phyloP scores from a whole-genome alignment of 2,329 filamentous ascomycete genomes.

The Fusarium ramigenum region DNA sequence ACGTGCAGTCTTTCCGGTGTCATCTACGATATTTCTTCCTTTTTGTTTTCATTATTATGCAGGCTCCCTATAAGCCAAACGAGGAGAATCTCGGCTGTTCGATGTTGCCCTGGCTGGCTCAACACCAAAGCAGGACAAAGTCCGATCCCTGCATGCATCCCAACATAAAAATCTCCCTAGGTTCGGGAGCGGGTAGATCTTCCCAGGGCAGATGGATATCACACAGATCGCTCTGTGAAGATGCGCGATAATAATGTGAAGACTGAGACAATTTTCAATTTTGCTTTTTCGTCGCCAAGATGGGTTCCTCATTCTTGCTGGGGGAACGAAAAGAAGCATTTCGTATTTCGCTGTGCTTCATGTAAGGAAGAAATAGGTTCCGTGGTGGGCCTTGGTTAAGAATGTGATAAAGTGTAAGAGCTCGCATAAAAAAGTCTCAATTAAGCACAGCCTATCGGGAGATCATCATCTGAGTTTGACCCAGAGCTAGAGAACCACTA shows the following conservation, averaged over 20 bases:
- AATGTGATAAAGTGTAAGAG: constrained; percentile 11
- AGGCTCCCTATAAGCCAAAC: neutral
- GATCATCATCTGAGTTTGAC: neutral
- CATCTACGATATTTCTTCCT: neutral
- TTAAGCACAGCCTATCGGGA: neutral
- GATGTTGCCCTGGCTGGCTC: neutral
- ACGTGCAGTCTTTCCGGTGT: neutral
- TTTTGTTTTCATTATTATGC: constrained; percentile 4
- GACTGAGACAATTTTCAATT: constrained; percentile 19
- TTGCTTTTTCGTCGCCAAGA: neutral
- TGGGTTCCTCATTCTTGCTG: constrained; percentile 1
- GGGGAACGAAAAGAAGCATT: constrained; percentile 15
- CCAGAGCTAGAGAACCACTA: neutral
- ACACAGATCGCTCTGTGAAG: constrained; percentile 1
- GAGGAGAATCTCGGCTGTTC: neutral
- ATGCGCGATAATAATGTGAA: constrained; percentile 4
- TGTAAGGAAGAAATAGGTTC: constrained; percentile 14
- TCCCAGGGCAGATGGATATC: constrained; percentile 14
- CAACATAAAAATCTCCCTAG: constrained; percentile 5
- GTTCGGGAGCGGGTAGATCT: constrained; percentile 33
- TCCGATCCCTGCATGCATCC: constrained; percentile 18
- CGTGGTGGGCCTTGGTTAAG: neutral
- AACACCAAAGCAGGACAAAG: constrained; percentile 5
- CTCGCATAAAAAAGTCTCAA: constrained; percentile 21
- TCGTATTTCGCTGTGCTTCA: neutral